Percentiles rank a stretch among this genome's conserved stretches.
Conservation (phyloP, 1,139 yeast genomes). For the Yamadazyma siamensis region DNA sequence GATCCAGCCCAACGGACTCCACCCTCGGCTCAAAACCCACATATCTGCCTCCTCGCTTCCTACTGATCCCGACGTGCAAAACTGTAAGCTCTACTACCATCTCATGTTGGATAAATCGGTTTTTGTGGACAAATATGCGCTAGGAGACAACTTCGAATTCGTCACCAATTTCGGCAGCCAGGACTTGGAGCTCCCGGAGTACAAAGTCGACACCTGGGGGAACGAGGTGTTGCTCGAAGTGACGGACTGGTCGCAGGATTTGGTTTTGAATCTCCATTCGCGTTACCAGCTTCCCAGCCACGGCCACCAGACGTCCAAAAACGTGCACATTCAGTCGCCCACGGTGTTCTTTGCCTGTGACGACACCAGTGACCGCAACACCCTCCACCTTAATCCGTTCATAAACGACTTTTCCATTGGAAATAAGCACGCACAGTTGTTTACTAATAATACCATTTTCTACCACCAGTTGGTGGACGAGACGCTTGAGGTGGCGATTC, state of each 20-base stretch:
- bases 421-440: constrained; percentile 35
- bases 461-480: constrained; percentile 24
- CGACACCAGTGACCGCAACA: constrained; percentile 21
- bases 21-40: constrained; percentile 24
- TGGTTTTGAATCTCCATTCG: constrained; percentile 34
- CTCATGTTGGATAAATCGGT: constrained; percentile 29
- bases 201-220: constrained; percentile 40
- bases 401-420: constrained; percentile 28
- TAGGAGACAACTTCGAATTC: constrained; percentile 20
- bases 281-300: constrained; percentile 34
- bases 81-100: constrained; percentile 35
- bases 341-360: constrained; percentile 34
- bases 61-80: constrained; percentile 22
- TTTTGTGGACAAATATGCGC: constrained; percentile 43
- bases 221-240: constrained; percentile 35
- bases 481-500: constrained; percentile 9
- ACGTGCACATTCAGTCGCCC: constrained; percentile 16
- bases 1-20: constrained; percentile 32
- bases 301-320: constrained; percentile 7
- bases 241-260: constrained; percentile 7
- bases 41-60: constrained; percentile 13
- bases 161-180: constrained; percentile 29
- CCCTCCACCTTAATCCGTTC: constrained; percentile 36
- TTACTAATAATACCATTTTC: constrained; percentile 42
- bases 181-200: constrained; percentile 45